Conservation (phyloP, 306 rosid genomes). For the Echinosophora koreensis region DNA sequence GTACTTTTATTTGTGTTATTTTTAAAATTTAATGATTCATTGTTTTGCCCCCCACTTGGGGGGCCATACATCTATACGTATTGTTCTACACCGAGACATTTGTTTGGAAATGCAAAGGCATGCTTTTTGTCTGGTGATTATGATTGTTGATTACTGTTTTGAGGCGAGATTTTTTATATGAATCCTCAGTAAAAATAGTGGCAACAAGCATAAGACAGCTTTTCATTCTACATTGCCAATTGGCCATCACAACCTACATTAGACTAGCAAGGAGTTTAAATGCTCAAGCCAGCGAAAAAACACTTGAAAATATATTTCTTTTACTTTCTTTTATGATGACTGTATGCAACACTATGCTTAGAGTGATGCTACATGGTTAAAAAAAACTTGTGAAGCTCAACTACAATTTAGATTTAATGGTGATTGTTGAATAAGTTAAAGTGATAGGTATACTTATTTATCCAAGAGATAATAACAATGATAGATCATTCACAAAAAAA, state of each 20-base stretch:
- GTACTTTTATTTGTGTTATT: not conserved
- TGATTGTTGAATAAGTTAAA: not conserved
- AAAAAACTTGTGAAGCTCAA: not conserved
- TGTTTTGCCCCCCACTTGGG: conserved; percentile 1
- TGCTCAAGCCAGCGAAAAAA: not conserved
- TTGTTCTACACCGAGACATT: not conserved
- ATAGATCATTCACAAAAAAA: not conserved
- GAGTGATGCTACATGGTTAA: not conserved
- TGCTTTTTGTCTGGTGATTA: conserved; percentile 17
- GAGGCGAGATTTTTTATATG: not conserved
- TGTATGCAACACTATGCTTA: not conserved
- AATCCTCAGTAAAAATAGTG: not conserved
- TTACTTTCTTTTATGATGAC: not conserved
- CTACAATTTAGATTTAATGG: not conserved
- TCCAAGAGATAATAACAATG: not conserved
- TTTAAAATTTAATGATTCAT: not conserved
- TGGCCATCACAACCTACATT: not conserved
- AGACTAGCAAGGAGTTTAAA: not conserved
- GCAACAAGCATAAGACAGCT: not conserved
- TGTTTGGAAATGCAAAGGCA: conserved; percentile 31
- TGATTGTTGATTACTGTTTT: not conserved
- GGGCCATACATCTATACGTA: not conserved
- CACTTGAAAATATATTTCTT: not conserved
- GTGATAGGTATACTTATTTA: not conserved
- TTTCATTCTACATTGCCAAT: conserved; percentile 1